These are phyloP conservation scores for Pythium sp. DNA, from an alignment of 352 stramenopile genomes.

Conservation along the genomic window DNA sequence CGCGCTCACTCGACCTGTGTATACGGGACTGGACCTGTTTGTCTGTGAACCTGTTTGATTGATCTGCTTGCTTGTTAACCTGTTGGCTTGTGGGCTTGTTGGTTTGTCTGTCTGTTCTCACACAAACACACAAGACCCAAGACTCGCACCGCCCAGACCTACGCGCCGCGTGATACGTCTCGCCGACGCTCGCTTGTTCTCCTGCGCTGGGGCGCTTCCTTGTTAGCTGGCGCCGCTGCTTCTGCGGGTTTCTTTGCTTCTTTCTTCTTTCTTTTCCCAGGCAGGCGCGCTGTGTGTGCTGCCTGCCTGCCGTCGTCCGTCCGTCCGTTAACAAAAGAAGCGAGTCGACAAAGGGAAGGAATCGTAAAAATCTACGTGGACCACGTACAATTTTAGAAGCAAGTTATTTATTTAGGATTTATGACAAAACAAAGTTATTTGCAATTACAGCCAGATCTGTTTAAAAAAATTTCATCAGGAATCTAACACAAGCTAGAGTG, in stretches of 20 bases:
- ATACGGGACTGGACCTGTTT: not conserved
- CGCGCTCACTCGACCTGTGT: not conserved
- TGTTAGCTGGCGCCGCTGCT: not conserved
- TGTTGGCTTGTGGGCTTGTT: not conserved
- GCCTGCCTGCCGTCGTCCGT: constrained; percentile 4
- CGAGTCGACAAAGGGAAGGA: not conserved
- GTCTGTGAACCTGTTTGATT: not conserved
- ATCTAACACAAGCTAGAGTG: not conserved
- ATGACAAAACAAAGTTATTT: not conserved
- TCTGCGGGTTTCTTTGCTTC: constrained; percentile 6
- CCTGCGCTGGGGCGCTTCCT: not conserved
- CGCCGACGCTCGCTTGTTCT: not conserved
- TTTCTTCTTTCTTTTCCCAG: constrained; percentile 16
- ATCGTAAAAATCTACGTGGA: not conserved
- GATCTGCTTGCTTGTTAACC: not conserved
- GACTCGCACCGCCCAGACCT: not conserved
- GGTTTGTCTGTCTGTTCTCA: not conserved
- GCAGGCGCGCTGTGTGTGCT: not conserved
- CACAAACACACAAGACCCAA: not conserved
- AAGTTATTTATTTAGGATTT: not conserved
- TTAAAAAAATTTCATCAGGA: not conserved
- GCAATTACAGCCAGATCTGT: not conserved
- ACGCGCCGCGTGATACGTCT: not conserved
- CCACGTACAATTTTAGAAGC: not conserved
- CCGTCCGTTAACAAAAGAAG: constrained; percentile 5